Base-by-base conservation (phyloP, 306 rosid genomes). In the Potentilla sterilis region DNA sequence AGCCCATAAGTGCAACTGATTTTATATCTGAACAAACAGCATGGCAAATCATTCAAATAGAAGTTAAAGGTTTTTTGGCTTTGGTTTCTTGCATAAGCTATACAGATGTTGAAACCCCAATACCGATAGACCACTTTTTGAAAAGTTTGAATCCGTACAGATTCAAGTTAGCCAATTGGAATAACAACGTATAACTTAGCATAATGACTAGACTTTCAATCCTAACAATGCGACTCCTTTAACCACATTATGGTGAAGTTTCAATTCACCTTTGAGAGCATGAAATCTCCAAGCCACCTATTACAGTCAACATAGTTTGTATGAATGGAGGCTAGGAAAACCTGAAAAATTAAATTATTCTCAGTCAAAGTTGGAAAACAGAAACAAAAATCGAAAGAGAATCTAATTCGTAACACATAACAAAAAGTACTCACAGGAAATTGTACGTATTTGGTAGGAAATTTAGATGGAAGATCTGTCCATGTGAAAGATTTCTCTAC, bases 241-340 rank as follows among this genome's bases (percentile, higher is more conserved):
- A 68, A 63, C 40, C 22, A 52, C 67, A 76, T 63, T 21, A 65
- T 44, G 82, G 69, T 77, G 43, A 69, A 75, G 77, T 32, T 67
- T 73, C 13, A 35, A 62, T 82, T 89, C 83, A 95, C 99, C 97
- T 95, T 95, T 59, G 99, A 95, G 70, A 95, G 97, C 58, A 95
- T 81, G 79, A 90, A 92, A 80, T 95, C 99, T 54, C 99, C 99
- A 21, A 95, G 91, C 99, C 99, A 95, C 81, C 99, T 90, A 86
- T 77, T 95, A 79, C 99, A 95, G 92, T 95, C 99, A 48, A 95
- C 99, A 41, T 95, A 95, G 81, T 95, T 95, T 18, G 93, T 74
- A 88, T 95, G 99, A 69, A 95, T 87, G 2, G 93, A 81, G 44
- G 93, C 96, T 77, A 77, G 87, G 79, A 92, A 87, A 69, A 92